These are phyloP conservation scores for Amylocystis lapponica DNA, from an alignment of 768 basidiomycete genomes.

Conservation along the genomic window DNA sequence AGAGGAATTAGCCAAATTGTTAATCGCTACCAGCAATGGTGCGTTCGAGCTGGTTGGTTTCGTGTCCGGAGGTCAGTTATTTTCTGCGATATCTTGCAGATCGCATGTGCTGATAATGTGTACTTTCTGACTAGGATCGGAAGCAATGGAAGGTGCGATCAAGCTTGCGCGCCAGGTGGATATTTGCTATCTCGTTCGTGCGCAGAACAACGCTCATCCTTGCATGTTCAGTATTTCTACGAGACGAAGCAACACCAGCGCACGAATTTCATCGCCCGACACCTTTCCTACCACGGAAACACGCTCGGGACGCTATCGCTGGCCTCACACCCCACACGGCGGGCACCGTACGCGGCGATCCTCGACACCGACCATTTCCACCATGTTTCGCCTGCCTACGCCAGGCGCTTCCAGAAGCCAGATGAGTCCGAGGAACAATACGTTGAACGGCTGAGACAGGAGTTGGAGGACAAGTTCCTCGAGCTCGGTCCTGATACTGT, in stretches of 20 bases:
- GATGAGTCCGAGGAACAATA: constrained; percentile 78
- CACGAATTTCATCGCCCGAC: constrained; percentile 71
- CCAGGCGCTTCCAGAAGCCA: constrained; percentile 64
- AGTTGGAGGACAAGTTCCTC: constrained; percentile 81
- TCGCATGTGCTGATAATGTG: constrained; percentile 2
- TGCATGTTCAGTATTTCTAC: constrained; percentile 50
- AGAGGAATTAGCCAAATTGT: constrained; percentile 64
- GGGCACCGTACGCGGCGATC: constrained; percentile 61
- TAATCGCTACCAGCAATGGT: constrained; percentile 63
- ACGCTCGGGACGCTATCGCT: constrained; percentile 67
- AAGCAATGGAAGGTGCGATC: constrained; percentile 85
- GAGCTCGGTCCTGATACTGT: constrained; percentile 80
- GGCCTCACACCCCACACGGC: constrained; percentile 59
- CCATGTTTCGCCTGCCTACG: constrained; percentile 85
- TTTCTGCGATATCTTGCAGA: neutral
- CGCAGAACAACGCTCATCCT: neutral
- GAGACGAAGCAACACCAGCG: constrained; percentile 68
- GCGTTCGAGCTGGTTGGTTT: constrained; percentile 71
- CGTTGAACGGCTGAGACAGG: constrained; percentile 67
- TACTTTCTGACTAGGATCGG: constrained; percentile 50
- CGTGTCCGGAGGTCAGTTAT: constrained; percentile 69
- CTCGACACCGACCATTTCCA: constrained; percentile 65
- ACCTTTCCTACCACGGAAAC: constrained; percentile 84
- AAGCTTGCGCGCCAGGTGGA: constrained; percentile 74
- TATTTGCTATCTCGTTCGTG: neutral